Evolutionary conservation across 495 filamentous ascomycete genomes (phyloP), one percentile per base, ranked within the genome.

Genomic region (Coniosporium apollinis): DNA sequence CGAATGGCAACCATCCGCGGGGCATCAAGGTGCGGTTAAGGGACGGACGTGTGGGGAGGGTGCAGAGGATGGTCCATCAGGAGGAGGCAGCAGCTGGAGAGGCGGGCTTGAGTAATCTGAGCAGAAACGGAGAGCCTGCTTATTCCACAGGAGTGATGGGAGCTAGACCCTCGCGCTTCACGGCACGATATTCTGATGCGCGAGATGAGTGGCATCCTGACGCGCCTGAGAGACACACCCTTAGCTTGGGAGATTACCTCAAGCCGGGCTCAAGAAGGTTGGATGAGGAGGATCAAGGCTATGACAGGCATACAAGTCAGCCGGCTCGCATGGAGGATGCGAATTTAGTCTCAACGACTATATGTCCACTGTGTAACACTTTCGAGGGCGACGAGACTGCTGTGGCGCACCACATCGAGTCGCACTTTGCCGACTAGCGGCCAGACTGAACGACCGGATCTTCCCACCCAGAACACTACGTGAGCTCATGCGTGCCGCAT

Each of bases 21-120:
- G 79, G 79, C 32, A 76, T 84, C 56, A 84, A 84, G 56, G 79
- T 84, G 11, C 66, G 75, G 2, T 55, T 82, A 1, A 48, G 55
- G 11, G 72, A 79, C 52, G 79, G 79, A 4, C 59, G 72, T 30
- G 64, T 82, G 11, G 79, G 79, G 2, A 55, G 79, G 21, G 76
- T 82, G 20, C 77, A 82, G 50, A 30, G 47, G 22, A 61, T 75
- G 46, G 57, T 46, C 13, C 46, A 37, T 8, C 34, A 37, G 15
- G 43, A 47, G 15, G 38, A 46, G 4, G 39, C 52, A 4, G 24
- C 13, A 31, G 37, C 34, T 3, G 48, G 34, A 5, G 46, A 38
- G 18, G 43, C 37, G 3, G 38, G 22, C 1, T 37, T 48, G 22
- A 47, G 34, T 26, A 41, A 41, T 3, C 40, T 52, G 16, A 42